Evolutionary conservation across 2,329 filamentous ascomycete genomes (phyloP), one percentile per base, ranked within the genome.

Genomic region (Xylariales sp.): DNA sequence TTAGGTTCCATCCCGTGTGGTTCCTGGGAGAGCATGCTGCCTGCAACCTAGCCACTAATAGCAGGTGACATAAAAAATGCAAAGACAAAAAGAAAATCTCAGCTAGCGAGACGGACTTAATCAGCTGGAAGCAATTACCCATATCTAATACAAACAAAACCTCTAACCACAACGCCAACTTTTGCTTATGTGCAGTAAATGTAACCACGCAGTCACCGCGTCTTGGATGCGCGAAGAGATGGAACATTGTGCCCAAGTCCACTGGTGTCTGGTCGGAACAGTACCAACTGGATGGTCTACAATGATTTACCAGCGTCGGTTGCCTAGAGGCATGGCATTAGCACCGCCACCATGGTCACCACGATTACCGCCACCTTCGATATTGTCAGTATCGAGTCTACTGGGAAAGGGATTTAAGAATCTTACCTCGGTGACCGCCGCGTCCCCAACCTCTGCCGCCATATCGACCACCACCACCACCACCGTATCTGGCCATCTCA

Each of bases 401-500:
- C n/a, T 17, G 23, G 30, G 16, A 30, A 16, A 14, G 17, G 19
- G 14, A 29, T 15, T 18, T 11, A 30, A 31, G 12, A 14, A 38
- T 47, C 52, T 18, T 52, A 58, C 55, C 55, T 51, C 55, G 69
- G 50, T 80, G 73, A 49, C 76, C 69, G 49, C 76, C 63, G 50
- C 81, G 73, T 54, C 83, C 76, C 60, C 83, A 83, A 54, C 86
- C 71, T 51, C 78, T 69, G 54, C 77, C 81, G 56, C 84, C 80
- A 55, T 78, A 83, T 48, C 84, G 76, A 56, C 86, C 80, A 50
- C 85, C 80, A 38, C 85, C 85, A 42, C 88, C 88, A 47, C 89
- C 88, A 51, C 88, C 81, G 61, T 90, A 97, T 64, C 93, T 86
- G 53, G 81, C 83, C 93, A 98, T 97, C 75, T 98, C 93, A 47